These are phyloP conservation scores for Plasmodium fragile DNA, from an alignment of 169 alveolate genomes.

Conservation along the genomic window DNA sequence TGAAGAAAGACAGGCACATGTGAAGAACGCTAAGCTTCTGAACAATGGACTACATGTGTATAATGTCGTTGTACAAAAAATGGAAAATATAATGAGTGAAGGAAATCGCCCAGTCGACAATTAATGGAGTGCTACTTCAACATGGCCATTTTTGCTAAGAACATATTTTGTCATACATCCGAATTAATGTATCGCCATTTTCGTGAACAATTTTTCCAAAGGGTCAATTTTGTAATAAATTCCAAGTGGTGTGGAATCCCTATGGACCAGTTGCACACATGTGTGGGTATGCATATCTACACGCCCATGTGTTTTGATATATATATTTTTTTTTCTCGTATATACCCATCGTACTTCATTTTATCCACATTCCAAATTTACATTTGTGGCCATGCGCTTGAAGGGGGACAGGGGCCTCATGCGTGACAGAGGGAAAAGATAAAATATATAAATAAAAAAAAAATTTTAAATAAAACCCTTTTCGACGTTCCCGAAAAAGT, in stretches of 20 bases:
- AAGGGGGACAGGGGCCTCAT: neutral
- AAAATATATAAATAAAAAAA: neutral
- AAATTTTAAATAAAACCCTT: neutral
- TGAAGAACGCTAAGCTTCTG: neutral
- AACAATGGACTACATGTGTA: neutral
- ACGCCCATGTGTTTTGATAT: neutral
- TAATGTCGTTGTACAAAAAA: neutral
- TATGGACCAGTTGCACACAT: neutral
- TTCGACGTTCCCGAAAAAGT: conserved; percentile 3
- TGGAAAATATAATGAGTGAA: neutral
- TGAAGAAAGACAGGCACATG: neutral
- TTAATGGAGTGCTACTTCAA: neutral
- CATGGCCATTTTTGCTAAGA: neutral
- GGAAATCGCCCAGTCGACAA: conserved; percentile 1
- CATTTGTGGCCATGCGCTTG: neutral
- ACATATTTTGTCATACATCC: neutral
- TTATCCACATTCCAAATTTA: neutral
- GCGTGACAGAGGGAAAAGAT: conserved; percentile 4
- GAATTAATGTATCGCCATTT: neutral
- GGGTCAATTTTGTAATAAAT: neutral
- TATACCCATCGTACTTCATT: neutral
- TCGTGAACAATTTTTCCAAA: neutral
- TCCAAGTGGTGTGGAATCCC: neutral
- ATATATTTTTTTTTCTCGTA: neutral
- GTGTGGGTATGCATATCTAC: neutral